phyloP scores from a whole-genome alignment of 2,329 filamentous ascomycete species.

The Penicillium glabrum region DNA sequence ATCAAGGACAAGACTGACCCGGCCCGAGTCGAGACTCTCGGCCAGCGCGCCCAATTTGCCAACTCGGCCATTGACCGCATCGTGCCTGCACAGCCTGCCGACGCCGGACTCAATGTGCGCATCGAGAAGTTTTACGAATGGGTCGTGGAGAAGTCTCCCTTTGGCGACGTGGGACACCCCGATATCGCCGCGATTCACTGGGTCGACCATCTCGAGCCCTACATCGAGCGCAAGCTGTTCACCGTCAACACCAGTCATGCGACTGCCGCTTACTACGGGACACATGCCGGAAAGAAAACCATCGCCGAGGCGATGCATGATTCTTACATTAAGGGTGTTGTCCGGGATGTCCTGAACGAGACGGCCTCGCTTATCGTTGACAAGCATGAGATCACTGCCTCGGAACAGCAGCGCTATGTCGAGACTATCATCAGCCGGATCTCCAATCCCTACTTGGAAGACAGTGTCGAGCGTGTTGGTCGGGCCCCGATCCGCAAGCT shows the following conservation, averaged over 20 bases:
- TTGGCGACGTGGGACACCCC: conserved; percentile 68
- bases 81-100: conserved; percentile 81
- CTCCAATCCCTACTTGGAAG: conserved; percentile 88
- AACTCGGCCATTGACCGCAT: conserved; percentile 99
- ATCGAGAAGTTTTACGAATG: conserved; percentile 99
- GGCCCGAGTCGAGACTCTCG: conserved; percentile 66
- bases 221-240: conserved; percentile 99
- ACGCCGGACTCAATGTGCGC: conserved; percentile 82
- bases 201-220: conserved; percentile 87
- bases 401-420: conserved; percentile 83
- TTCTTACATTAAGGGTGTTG: conserved; percentile 73
- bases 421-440: conserved; percentile 90
- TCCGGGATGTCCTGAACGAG: conserved; percentile 77
- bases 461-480: conserved; percentile 91
- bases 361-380: conserved; percentile 81
- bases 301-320: conserved; percentile 88
- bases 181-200: conserved; percentile 86
- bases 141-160: conserved; percentile 89
- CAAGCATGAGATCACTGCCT: conserved; percentile 76
- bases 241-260: conserved; percentile 99
- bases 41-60: conserved; percentile 80
- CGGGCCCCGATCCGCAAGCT: conserved; percentile 94
- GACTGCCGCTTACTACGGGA: conserved; percentile 92
- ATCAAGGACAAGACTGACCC: conserved; percentile 76
- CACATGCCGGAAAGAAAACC: conserved; percentile 79